phyloP scores from a whole-genome alignment of 148 eudicot genomes.

The Heliosperma pusillum region DNA sequence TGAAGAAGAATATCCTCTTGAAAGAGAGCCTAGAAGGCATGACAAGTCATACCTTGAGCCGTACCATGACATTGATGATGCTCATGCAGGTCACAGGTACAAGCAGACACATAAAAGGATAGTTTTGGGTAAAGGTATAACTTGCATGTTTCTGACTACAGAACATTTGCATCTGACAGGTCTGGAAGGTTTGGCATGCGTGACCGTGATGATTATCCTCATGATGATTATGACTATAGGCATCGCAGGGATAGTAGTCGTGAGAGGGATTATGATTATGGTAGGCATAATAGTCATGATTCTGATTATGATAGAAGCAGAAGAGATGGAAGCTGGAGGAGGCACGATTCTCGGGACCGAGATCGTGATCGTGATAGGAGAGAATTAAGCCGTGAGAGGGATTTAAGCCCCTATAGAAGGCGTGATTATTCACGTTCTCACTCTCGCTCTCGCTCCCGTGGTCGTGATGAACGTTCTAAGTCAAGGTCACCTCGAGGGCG shows the following conservation, averaged over 20 bases:
- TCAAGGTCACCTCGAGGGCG: constrained; percentile 85
- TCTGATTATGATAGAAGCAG: constrained; percentile 82
- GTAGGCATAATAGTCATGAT: constrained; percentile 77
- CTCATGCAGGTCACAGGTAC: constrained; percentile 47
- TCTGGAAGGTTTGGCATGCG: constrained; percentile 65
- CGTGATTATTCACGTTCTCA: constrained; percentile 65
- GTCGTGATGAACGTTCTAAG: constrained; percentile 61
- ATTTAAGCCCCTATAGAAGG: constrained; percentile 67
- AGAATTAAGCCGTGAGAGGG: constrained; percentile 61
- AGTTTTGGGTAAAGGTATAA: constrained; percentile 30
- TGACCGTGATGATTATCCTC: constrained; percentile 62
- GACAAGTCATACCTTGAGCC: constrained; percentile 62
- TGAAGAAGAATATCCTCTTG: constrained; percentile 75
- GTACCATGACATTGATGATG: constrained; percentile 55
- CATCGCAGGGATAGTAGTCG: constrained; percentile 75
- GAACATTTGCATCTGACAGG: constrained; percentile 47
- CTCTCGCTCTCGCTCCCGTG: constrained; percentile 78
- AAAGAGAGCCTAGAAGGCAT: constrained; percentile 72
- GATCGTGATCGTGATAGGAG: constrained; percentile 72
- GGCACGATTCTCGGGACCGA: constrained; percentile 76
- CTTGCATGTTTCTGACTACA: constrained; percentile 31
- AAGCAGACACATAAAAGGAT: constrained; percentile 32
- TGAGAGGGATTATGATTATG: constrained; percentile 79
- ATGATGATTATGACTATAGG: constrained; percentile 79
- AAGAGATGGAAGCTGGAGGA: constrained; percentile 79